Evolutionary conservation across 176 grass and related monocot genomes (phyloP).

Genomic region (Oryza australiensis): DNA sequence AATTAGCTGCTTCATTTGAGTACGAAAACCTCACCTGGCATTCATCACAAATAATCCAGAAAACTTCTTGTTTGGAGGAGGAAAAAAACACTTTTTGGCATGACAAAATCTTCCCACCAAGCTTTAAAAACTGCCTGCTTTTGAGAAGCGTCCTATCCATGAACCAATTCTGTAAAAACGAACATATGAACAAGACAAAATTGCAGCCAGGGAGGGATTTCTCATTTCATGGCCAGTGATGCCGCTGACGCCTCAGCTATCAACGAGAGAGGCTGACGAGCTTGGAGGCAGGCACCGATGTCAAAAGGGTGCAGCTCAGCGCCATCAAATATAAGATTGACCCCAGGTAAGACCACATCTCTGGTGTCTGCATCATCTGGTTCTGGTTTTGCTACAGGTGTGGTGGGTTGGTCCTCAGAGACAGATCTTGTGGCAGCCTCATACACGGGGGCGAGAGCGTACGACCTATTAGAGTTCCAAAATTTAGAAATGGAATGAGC

Average conservation of each 20-base stretch:
- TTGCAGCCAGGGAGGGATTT: neutral
- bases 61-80: neutral
- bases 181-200: neutral
- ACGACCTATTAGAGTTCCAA: conserved; percentile 47
- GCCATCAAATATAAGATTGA: conserved; percentile 94
- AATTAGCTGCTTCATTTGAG: neutral
- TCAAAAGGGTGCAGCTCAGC: conserved; percentile 73
- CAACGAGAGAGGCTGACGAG: conserved; percentile 71
- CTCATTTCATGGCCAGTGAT: conserved; percentile 58
- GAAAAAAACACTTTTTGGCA: neutral
- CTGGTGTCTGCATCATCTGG: conserved; percentile 72
- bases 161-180: neutral
- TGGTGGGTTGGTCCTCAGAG: conserved; percentile 58
- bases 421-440: conserved; percentile 64
- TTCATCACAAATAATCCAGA: neutral
- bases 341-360: conserved; percentile 79
- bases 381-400: conserved; percentile 47
- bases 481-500: neutral
- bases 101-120: neutral
- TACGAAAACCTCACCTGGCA: neutral
- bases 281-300: conserved; percentile 83
- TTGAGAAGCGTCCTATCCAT: conserved; percentile 4
- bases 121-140: neutral
- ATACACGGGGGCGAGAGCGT: conserved; percentile 67
- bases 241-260: conserved; percentile 73